A percentile compares a stretch with the other conserved stretches of the same genome.
These are phyloP conservation scores for Pugionium cornutum DNA, from an alignment of 345 rosid genomes.

Conservation along the genomic window DNA sequence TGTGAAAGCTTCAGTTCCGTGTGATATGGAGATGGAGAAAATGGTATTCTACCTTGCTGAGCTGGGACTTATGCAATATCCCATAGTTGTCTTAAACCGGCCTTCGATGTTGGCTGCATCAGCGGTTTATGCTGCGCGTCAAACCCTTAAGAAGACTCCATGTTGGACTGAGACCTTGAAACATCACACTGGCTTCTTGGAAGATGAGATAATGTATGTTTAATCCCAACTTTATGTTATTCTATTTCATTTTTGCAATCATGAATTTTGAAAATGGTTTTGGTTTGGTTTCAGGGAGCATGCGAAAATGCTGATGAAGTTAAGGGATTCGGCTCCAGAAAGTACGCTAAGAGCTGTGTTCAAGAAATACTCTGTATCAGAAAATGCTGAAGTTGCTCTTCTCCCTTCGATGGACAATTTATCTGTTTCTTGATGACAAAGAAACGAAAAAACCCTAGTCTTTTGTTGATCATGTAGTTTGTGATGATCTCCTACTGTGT, in stretches of 20 bases:
- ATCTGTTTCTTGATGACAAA: constrained; percentile 13
- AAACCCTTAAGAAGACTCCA: constrained; percentile 9
- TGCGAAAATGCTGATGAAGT: constrained; percentile 52
- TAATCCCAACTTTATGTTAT: background rate
- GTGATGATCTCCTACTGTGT: constrained; percentile 3
- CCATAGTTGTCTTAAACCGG: constrained; percentile 14
- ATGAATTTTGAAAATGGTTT: background rate
- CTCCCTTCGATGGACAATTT: background rate
- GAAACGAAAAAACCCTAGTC: background rate
- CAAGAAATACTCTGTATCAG: constrained; percentile 55
- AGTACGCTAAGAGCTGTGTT: constrained; percentile 59
- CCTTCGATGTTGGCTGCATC: constrained; percentile 36
- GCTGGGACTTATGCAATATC: constrained; percentile 25
- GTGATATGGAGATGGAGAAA: constrained; percentile 61
- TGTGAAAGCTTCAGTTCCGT: constrained; percentile 63
- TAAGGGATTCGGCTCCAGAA: constrained; percentile 53
- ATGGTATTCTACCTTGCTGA: constrained; percentile 62
- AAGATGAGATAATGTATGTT: constrained; percentile 35
- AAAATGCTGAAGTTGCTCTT: constrained; percentile 45
- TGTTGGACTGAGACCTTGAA: constrained; percentile 31
- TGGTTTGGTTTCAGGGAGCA: constrained; percentile 46
- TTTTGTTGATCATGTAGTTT: constrained; percentile 16
- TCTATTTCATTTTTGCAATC: background rate
- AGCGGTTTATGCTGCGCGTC: constrained; percentile 22
- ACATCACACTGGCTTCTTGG: constrained; percentile 34